Evolutionary conservation across 202 grass and related monocot species (phyloP).

Genomic region (Bolboschoenoplectus hybrid): DNA sequence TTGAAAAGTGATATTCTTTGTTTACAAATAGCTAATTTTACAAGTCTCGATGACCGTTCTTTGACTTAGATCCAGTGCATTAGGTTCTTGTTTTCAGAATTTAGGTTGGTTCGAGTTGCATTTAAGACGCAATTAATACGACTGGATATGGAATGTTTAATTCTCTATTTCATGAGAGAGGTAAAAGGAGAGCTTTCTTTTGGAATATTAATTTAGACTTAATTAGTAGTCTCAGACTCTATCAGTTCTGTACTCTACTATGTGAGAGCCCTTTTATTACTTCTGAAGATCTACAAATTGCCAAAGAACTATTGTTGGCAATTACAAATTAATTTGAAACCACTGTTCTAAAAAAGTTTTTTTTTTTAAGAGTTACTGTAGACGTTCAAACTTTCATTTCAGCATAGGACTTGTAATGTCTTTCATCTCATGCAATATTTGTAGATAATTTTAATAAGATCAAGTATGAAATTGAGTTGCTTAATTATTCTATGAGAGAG

Average conservation of each 20-base stretch:
- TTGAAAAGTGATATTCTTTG: neutral
- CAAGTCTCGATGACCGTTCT: neutral
- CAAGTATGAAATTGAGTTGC: neutral
- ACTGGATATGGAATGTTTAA: neutral
- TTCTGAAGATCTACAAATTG: too few species aligned
- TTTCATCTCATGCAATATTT: neutral
- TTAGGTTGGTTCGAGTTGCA: neutral
- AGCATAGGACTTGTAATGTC: neutral
- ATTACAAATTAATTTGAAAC: neutral
- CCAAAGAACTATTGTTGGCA: neutral
- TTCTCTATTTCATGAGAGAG: constrained; percentile 7
- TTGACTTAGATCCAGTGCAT: constrained; percentile 18
- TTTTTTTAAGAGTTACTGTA: neutral
- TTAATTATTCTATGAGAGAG: neutral
- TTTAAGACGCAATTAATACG: neutral
- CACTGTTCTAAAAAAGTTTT: neutral
- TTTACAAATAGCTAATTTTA: constrained; percentile 8
- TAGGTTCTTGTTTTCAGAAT: neutral
- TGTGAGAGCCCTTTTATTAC: neutral
- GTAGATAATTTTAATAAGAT: neutral
- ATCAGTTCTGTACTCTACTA: constrained; percentile 14
- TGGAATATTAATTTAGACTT: neutral
- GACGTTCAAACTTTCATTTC: neutral
- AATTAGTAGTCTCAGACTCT: neutral
- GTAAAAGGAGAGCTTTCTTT: neutral